Percentiles rank a stretch among this genome's conserved stretches.
These are phyloP conservation scores for Corylus avellana DNA, from an alignment of 306 rosid genomes.

Conservation along the genomic window DNA sequence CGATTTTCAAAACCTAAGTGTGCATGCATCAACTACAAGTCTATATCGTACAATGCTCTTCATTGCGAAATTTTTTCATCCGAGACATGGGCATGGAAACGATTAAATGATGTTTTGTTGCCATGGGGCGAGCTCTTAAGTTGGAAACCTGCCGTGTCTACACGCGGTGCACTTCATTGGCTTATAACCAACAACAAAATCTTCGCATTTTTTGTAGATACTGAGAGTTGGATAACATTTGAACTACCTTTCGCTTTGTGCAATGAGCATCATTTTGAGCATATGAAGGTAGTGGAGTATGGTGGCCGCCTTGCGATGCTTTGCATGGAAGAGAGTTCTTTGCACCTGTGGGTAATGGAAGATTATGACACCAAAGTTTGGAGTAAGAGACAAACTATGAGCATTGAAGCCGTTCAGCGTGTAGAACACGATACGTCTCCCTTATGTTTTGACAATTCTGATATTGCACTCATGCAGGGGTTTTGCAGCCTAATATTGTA, in stretches of 20 bases:
- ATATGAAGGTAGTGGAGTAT: neutral
- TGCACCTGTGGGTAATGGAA: neutral
- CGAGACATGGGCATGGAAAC: conserved; percentile 2
- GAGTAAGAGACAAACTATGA: neutral
- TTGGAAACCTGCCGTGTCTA: neutral
- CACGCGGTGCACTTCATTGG: neutral
- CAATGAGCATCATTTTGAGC: neutral
- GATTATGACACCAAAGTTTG: neutral
- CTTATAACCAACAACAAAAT: neutral
- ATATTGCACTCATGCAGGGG: neutral
- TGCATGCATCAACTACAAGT: neutral
- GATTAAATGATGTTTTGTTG: neutral
- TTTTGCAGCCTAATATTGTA: neutral
- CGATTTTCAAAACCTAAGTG: neutral
- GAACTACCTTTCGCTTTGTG: neutral
- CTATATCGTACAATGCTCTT: too few species aligned
- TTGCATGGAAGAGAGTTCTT: neutral
- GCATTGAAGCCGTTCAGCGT: neutral
- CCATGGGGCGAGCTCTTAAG: too few species aligned
- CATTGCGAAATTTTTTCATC: conserved; percentile 7
- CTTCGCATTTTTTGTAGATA: neutral
- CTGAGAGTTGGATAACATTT: conserved; percentile 7
- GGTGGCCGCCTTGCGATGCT: conserved; percentile 13
- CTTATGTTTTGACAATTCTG: neutral
- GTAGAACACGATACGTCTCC: neutral